A percentile compares a stretch with the other conserved stretches of the same genome.
These are phyloP conservation scores for Neurospora tetrasperma DNA, from an alignment of 495 filamentous ascomycete species.

Conservation along the genomic window DNA sequence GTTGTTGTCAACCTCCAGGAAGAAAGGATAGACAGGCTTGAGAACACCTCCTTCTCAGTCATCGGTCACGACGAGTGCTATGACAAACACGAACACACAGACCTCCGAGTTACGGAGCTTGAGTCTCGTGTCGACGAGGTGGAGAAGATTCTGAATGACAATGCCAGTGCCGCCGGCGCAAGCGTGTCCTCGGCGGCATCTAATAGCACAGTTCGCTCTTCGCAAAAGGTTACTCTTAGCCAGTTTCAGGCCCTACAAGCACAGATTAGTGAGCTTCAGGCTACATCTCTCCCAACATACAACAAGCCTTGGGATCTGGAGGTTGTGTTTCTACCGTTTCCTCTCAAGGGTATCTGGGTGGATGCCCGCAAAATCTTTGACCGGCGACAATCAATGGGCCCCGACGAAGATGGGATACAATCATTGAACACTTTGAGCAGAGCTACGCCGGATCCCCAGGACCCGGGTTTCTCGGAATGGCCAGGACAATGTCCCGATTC, in stretches of 20 bases:
- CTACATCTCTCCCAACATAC: constrained; percentile 42
- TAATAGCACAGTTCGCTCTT: constrained; percentile 22
- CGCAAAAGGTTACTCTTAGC: constrained; percentile 33
- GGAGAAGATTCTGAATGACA: constrained; percentile 44
- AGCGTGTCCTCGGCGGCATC: constrained; percentile 39
- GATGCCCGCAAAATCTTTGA: constrained; percentile 35
- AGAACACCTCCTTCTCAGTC: constrained; percentile 49
- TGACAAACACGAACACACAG: constrained; percentile 47
- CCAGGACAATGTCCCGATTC: constrained; percentile 30
- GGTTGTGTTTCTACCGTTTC: constrained; percentile 59
- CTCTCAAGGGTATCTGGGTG: constrained; percentile 53
- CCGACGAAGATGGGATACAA: constrained; percentile 48
- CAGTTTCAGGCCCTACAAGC: constrained; percentile 46
- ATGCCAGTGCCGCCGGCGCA: constrained; percentile 28
- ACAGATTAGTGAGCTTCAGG: constrained; percentile 46
- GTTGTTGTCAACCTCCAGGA: constrained; percentile 38
- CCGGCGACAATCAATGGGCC: constrained; percentile 31
- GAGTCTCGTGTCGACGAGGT: constrained; percentile 52
- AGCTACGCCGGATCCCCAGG: constrained; percentile 31
- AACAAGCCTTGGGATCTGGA: constrained; percentile 57
- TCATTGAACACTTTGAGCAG: constrained; percentile 35
- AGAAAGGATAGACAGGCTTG: constrained; percentile 48
- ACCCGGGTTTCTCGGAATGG: constrained; percentile 36
- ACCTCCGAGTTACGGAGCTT: constrained; percentile 48
- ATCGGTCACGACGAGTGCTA: constrained; percentile 47